Evolutionary conservation across 1,284 basidiomycete species (phyloP).

Genomic region (Xerocomus alliaceus): DNA sequence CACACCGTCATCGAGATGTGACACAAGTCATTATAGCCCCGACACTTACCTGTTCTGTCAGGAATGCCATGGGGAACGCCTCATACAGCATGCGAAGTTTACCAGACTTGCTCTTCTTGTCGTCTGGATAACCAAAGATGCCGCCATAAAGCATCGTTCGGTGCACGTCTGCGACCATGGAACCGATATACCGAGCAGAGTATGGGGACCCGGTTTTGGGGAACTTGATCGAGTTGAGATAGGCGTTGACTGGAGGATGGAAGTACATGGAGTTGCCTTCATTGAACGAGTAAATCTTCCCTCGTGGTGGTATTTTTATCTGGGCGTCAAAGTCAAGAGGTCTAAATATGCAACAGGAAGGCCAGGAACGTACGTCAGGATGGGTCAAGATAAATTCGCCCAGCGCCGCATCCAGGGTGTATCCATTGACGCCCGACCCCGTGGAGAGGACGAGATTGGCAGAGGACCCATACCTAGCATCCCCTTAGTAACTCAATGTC

Average conservation of each 20-base stretch:
- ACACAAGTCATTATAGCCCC: not conserved
- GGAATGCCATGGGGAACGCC: constrained; percentile 98
- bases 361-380: constrained; percentile 72
- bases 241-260: constrained; percentile 83
- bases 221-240: constrained; percentile 96
- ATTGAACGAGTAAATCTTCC: constrained; percentile 99
- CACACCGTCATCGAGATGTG: constrained; percentile 2
- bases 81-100: constrained; percentile 97
- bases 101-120: constrained; percentile 96
- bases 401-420: constrained; percentile 93
- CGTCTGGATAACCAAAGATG: constrained; percentile 98
- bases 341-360: not conserved
- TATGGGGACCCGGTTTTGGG: constrained; percentile 84
- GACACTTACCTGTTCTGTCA: constrained; percentile 84
- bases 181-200: constrained; percentile 95
- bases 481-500: constrained; percentile 15
- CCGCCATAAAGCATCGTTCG: constrained; percentile 97
- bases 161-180: constrained; percentile 99
- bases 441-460: constrained; percentile 97
- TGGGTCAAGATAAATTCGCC: constrained; percentile 99
- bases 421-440: constrained; percentile 96
- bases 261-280: constrained; percentile 98
- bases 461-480: constrained; percentile 92
- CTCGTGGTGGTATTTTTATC: constrained; percentile 92
- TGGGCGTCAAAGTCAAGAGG: constrained; percentile 37